Evolutionary conservation across 257 asterid genomes (phyloP).

Genomic region (Linaria vulgaris): DNA sequence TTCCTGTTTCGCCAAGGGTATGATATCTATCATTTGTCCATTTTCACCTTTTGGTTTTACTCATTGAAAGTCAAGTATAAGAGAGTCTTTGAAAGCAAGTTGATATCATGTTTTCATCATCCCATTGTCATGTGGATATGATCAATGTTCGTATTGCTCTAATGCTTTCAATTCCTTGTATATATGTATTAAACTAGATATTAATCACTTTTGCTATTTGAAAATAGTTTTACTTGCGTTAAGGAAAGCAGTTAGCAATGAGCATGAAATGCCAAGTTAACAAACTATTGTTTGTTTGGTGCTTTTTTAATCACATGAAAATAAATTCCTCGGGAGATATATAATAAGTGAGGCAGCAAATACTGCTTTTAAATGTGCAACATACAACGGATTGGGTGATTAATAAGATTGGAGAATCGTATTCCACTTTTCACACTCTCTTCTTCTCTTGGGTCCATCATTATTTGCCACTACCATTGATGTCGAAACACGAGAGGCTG

Average conservation of each 20-base stretch:
- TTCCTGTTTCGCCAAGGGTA: slow-evolving; percentile 96
- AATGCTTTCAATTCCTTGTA: too few species aligned
- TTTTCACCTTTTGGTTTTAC: background rate
- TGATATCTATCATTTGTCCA: slow-evolving; percentile 25
- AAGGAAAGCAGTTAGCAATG: too few species aligned
- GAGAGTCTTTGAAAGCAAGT: background rate
- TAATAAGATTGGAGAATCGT: slow-evolving; percentile 2
- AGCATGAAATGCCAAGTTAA: background rate
- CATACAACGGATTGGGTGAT: background rate
- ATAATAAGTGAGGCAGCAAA: background rate
- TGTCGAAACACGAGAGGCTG: background rate
- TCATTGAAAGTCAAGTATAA: background rate
- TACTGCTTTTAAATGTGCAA: background rate
- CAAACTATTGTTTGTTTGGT: background rate
- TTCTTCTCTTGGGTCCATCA: background rate
- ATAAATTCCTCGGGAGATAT: background rate
- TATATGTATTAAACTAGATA: too few species aligned
- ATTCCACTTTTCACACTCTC: background rate
- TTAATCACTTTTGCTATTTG: too few species aligned
- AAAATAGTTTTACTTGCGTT: too few species aligned
- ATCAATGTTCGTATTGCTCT: too few species aligned
- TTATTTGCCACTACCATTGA: too few species aligned
- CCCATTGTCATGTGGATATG: background rate
- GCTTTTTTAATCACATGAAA: background rate
- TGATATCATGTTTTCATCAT: background rate